Percentiles rank a stretch among this genome's conserved stretches.
phyloP scores from a whole-genome alignment of 2,329 filamentous ascomycete genomes.

The Nothophoma quercina region DNA sequence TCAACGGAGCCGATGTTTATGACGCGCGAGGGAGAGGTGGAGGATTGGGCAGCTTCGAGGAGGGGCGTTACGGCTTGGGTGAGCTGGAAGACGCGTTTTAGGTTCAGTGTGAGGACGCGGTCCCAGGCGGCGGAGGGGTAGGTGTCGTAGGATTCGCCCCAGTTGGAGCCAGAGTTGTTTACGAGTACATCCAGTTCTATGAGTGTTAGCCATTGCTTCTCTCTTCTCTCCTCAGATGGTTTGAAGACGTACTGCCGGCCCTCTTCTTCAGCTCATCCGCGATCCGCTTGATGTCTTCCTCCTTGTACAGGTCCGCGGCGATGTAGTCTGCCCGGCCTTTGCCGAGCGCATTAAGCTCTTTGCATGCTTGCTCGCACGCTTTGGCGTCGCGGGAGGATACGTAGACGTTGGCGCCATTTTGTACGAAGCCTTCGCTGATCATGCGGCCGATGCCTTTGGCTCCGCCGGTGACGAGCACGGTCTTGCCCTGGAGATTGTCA shows the following conservation, averaged over 20 bases:
- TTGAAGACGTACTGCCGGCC: conserved; percentile 52
- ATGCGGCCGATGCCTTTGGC: conserved; percentile 70
- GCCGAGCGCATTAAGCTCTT: conserved; percentile 64
- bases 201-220: background rate
- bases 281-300: conserved; percentile 65
- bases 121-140: conserved; percentile 64
- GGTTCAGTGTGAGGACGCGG: conserved; percentile 65
- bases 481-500: conserved; percentile 45
- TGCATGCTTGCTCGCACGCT: conserved; percentile 65
- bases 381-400: conserved; percentile 72
- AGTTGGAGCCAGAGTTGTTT: conserved; percentile 72
- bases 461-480: conserved; percentile 57
- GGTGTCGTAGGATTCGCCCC: conserved; percentile 66
- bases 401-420: conserved; percentile 72
- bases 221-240: background rate
- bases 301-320: conserved; percentile 68
- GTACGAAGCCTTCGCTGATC: conserved; percentile 72
- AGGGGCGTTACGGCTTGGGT: conserved; percentile 69
- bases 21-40: conserved; percentile 61
- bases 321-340: conserved; percentile 67
- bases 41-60: conserved; percentile 60
- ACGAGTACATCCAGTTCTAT: conserved; percentile 67
- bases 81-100: conserved; percentile 71
- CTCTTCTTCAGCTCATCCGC: conserved; percentile 63
- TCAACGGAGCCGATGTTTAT: conserved; percentile 73